A percentile compares a stretch with the other conserved stretches of the same genome.
These are phyloP conservation scores for Aristolochia contorta DNA, from an alignment of 164 flowering plant species.

Conservation along the genomic window DNA sequence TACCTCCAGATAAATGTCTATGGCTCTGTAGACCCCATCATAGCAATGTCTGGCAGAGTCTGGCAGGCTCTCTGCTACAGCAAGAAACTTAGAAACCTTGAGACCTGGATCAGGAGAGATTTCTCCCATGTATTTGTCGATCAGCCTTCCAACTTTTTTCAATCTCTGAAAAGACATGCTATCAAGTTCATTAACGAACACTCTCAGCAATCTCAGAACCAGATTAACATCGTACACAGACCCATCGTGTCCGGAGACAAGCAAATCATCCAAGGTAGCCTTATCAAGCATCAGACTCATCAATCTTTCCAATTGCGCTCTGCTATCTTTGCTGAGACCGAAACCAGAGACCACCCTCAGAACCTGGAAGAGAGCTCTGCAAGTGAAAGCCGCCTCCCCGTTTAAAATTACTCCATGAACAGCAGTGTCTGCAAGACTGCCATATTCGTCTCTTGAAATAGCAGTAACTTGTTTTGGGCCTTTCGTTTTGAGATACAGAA, in stretches of 20 bases:
- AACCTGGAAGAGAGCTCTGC: constrained; percentile 65
- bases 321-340: constrained; percentile 38
- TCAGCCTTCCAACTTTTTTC: constrained; percentile 63
- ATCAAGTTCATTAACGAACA: constrained; percentile 32
- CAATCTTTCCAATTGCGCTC: constrained; percentile 44
- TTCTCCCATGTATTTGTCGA: constrained; percentile 71
- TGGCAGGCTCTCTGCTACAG: constrained; percentile 76
- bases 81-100: constrained; percentile 66
- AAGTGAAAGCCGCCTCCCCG: constrained; percentile 43
- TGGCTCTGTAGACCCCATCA: constrained; percentile 88
- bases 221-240: constrained; percentile 70
- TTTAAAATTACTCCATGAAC: constrained; percentile 47
- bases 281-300: constrained; percentile 70
- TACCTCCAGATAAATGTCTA: constrained; percentile 89
- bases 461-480: constrained; percentile 9
- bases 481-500: constrained; percentile 57
- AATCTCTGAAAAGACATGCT: constrained; percentile 27
- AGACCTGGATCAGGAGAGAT: constrained; percentile 80
- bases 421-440: constrained; percentile 56
- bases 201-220: constrained; percentile 55
- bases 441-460: constrained; percentile 20
- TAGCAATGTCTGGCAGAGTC: constrained; percentile 75
- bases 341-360: constrained; percentile 48
- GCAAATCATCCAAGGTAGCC: constrained; percentile 68
- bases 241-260: constrained; percentile 27